Conservation (phyloP, 805 yeast species). For the Lipomyces anomalus region DNA sequence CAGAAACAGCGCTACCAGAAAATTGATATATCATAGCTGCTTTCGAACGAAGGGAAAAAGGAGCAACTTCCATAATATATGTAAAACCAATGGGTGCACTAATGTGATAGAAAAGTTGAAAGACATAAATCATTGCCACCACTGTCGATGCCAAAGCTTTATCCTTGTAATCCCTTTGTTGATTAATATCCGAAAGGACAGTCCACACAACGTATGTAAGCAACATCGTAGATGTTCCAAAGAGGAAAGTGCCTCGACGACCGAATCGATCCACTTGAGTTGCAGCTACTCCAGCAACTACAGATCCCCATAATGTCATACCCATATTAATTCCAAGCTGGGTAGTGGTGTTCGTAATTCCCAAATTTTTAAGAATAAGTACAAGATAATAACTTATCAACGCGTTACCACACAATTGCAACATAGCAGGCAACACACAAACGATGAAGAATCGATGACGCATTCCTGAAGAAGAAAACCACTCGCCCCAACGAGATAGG, state of each 20-base stretch:
- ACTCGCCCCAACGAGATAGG: constrained; percentile 37
- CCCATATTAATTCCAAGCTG: constrained; percentile 43
- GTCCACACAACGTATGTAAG: constrained; percentile 42
- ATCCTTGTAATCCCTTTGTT: constrained; percentile 39
- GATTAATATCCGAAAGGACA: constrained; percentile 43
- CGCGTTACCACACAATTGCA: constrained; percentile 49
- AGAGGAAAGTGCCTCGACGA: constrained; percentile 20
- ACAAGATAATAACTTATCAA: constrained; percentile 46
- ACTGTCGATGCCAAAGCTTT: constrained; percentile 43
- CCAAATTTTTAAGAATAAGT: constrained; percentile 47
- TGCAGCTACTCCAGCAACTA: constrained; percentile 31
- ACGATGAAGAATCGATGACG: constrained; percentile 40
- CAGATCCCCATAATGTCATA: constrained; percentile 45
- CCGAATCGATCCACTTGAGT: constrained; percentile 30
- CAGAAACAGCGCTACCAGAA: constrained; percentile 11
- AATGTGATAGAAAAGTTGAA: constrained; percentile 38
- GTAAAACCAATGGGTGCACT: constrained; percentile 41
- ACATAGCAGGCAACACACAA: constrained; percentile 34
- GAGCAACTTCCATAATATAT: constrained; percentile 36
- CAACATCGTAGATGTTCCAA: constrained; percentile 37
- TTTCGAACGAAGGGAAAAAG: constrained; percentile 34
- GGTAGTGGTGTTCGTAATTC: constrained; percentile 24
- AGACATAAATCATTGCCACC: constrained; percentile 43
- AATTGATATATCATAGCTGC: constrained; percentile 31
- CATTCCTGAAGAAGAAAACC: constrained; percentile 28